Conservation (phyloP, 306 rosid species). For the Lagenaria siceraria region DNA sequence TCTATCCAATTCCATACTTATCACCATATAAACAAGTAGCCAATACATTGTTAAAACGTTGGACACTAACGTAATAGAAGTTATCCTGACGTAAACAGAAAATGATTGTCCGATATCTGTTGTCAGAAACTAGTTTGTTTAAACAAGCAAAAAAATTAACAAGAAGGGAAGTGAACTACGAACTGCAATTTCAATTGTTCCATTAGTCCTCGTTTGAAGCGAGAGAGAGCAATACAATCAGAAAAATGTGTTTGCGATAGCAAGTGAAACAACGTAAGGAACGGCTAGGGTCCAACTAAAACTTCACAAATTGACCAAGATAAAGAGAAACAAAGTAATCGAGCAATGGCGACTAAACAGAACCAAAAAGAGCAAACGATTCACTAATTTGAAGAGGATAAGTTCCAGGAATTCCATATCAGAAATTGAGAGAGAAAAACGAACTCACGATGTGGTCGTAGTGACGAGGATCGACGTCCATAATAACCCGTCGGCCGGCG, state of each 20-base stretch:
- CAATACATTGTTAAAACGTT: background rate
- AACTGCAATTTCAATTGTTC: background rate
- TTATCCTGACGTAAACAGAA: background rate
- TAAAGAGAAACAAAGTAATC: background rate
- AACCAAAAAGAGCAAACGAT: background rate
- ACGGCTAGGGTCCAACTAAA: background rate
- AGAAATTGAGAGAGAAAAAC: background rate
- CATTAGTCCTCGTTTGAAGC: background rate
- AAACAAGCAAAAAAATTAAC: background rate
- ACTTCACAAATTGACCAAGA: background rate
- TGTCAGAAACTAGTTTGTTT: background rate
- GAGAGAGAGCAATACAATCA: background rate
- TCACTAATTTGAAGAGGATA: background rate
- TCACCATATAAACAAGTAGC: background rate
- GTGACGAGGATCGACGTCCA: constrained; percentile 82
- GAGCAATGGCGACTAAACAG: background rate
- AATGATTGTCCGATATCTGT: background rate
- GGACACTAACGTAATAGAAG: background rate
- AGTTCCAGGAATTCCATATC: background rate
- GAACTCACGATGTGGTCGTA: constrained; percentile 54
- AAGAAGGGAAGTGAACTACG: background rate
- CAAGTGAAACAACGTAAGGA: background rate
- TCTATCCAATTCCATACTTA: background rate
- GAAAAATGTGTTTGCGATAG: background rate
- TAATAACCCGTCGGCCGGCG: constrained; percentile 14